Evolutionary conservation across 192 early-diverging fungal species (phyloP).

Genomic region (Allomyces macrogynus): DNA sequence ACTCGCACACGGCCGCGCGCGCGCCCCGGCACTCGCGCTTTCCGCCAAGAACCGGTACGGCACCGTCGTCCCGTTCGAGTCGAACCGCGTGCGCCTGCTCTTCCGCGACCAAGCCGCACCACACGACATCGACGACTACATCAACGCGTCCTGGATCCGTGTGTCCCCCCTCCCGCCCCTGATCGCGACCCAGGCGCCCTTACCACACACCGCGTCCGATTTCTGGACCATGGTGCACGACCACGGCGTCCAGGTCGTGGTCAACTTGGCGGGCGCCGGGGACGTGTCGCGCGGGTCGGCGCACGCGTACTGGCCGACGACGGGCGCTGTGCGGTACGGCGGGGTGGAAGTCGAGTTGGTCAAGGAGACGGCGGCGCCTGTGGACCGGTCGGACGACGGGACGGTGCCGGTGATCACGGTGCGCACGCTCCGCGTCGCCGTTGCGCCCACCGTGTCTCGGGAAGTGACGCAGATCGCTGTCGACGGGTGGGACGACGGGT

Average conservation of each 20-base stretch:
- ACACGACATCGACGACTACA: neutral
- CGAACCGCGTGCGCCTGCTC: constrained; percentile 15
- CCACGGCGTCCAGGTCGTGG: too few species aligned
- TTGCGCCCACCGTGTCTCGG: too few species aligned
- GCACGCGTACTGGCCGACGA: too few species aligned
- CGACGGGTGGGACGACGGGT: neutral
- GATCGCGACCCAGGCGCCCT: too few species aligned
- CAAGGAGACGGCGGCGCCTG: neutral
- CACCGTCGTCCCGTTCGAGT: constrained; percentile 29
- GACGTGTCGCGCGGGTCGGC: too few species aligned
- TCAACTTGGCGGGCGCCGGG: too few species aligned
- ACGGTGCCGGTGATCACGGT: neutral
- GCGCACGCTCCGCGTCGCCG: neutral
- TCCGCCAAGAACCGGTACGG: constrained; percentile 16
- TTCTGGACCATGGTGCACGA: too few species aligned
- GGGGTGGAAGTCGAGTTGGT: too few species aligned
- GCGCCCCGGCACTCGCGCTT: neutral
- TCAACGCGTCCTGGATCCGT: neutral
- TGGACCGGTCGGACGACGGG: neutral
- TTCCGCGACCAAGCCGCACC: neutral
- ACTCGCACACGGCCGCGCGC: neutral
- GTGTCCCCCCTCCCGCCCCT: too few species aligned
- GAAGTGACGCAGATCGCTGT: neutral
- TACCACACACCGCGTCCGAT: too few species aligned
- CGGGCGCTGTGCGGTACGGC: too few species aligned